phyloP scores from a whole-genome alignment of 2,329 filamentous ascomycete species.

The Colletotrichum liaoningense region DNA sequence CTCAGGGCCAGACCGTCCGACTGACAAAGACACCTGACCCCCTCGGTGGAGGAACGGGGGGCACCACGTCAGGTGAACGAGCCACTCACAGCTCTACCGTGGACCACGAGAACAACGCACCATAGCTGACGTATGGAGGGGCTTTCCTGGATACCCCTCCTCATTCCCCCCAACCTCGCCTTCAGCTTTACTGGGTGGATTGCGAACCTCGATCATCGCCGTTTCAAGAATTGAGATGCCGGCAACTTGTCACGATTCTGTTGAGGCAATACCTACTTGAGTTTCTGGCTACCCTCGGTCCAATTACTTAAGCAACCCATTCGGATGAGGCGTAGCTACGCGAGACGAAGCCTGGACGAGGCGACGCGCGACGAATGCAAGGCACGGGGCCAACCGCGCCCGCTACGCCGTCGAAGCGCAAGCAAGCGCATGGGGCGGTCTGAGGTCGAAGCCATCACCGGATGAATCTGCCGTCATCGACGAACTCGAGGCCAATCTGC shows the following conservation, averaged over 20 bases:
- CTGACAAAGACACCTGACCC: slow-evolving; percentile 36
- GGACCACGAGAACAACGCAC: slow-evolving; percentile 37
- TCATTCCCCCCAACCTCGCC: slow-evolving; percentile 10
- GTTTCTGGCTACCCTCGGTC: slow-evolving; percentile 22
- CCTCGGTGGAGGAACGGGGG: slow-evolving; percentile 30
- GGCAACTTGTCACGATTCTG: slow-evolving; percentile 13
- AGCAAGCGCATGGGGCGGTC: slow-evolving; percentile 17
- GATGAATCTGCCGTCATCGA: slow-evolving; percentile 33
- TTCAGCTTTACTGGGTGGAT: neutral
- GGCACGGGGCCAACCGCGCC: slow-evolving; percentile 29
- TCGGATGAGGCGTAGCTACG: slow-evolving; percentile 25
- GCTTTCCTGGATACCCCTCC: slow-evolving; percentile 15
- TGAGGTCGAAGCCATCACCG: slow-evolving; percentile 25
- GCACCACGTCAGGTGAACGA: slow-evolving; percentile 32
- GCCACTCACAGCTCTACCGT: slow-evolving; percentile 28
- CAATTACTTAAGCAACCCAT: slow-evolving; percentile 21
- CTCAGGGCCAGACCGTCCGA: slow-evolving; percentile 19
- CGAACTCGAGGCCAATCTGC: slow-evolving; percentile 16
- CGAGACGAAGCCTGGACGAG: slow-evolving; percentile 20
- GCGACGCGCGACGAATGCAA: slow-evolving; percentile 29
- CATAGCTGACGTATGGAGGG: slow-evolving; percentile 33
- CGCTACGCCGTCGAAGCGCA: slow-evolving; percentile 30
- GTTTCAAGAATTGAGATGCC: slow-evolving; percentile 29
- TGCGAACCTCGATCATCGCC: slow-evolving; percentile 19
- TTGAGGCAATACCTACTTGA: slow-evolving; percentile 9